These are phyloP conservation scores for Candida michaelii DNA, from an alignment of 805 yeast species.

Conservation along the genomic window DNA sequence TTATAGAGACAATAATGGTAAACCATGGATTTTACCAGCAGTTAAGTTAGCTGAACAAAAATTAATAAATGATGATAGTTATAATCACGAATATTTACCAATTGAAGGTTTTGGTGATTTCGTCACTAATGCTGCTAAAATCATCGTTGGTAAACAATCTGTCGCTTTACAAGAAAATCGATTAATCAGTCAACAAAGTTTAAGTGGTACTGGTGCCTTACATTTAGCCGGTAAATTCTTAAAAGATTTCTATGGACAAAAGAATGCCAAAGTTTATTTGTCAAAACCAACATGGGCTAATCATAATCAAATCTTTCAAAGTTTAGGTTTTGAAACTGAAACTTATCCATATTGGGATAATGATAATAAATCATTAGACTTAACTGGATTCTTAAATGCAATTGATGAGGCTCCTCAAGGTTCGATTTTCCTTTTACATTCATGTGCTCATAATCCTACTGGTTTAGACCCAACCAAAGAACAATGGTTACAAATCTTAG, in stretches of 20 bases:
- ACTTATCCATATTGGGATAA: conserved; percentile 87
- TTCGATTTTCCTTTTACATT: conserved; percentile 79
- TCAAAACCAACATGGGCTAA: conserved; percentile 98
- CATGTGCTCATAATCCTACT: conserved; percentile 98
- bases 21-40: conserved; percentile 71
- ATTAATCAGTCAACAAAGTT: conserved; percentile 67
- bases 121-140: conserved; percentile 67
- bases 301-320: conserved; percentile 79
- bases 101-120: conserved; percentile 74
- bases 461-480: conserved; percentile 88
- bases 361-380: conserved; percentile 65
- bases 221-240: conserved; percentile 81
- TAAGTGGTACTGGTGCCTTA: conserved; percentile 89
- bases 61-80: conserved; percentile 56
- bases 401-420: conserved; percentile 70
- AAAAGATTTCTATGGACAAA: conserved; percentile 46
- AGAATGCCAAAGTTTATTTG: conserved; percentile 55
- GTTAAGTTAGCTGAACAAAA: conserved; percentile 67
- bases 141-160: conserved; percentile 66
- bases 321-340: conserved; percentile 64
- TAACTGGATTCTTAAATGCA: conserved; percentile 63
- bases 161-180: conserved; percentile 48
- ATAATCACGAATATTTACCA: conserved; percentile 87
- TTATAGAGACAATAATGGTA: conserved; percentile 65
- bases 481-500: conserved; percentile 75